phyloP scores from a whole-genome alignment of 495 filamentous ascomycete genomes.

The Oleoguttula mirabilis region DNA sequence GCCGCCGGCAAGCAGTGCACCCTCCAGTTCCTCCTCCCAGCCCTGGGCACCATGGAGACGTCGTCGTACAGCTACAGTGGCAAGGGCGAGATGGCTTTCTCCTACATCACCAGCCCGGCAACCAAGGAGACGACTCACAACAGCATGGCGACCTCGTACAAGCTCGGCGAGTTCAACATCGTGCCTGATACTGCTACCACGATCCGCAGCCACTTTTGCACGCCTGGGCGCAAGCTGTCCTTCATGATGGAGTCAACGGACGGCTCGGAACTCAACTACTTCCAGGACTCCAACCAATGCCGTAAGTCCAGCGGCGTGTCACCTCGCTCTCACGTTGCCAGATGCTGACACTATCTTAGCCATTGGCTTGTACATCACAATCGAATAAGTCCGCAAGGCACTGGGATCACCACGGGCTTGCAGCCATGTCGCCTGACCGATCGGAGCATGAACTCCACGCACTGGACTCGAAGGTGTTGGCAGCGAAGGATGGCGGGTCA shows the following conservation, averaged over 20 bases:
- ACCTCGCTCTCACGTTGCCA: background rate
- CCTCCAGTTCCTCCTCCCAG: slow-evolving; percentile 17
- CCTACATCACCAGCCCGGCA: background rate
- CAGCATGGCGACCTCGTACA: background rate
- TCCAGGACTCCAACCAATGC: slow-evolving; percentile 21
- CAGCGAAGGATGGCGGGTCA: no score
- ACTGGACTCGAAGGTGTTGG: no score
- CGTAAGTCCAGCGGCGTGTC: slow-evolving; percentile 4
- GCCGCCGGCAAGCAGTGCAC: slow-evolving; percentile 14
- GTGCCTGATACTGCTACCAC: slow-evolving; percentile 14
- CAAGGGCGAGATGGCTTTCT: slow-evolving; percentile 8
- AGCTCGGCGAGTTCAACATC: background rate
- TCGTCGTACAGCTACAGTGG: slow-evolving; percentile 11
- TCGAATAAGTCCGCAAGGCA: no score
- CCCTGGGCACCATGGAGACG: slow-evolving; percentile 5
- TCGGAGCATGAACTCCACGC: no score
- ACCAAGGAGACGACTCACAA: slow-evolving; percentile 11
- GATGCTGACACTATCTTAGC: no score
- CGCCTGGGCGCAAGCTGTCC: slow-evolving; percentile 3
- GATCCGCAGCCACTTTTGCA: background rate
- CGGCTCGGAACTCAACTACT: slow-evolving; percentile 7
- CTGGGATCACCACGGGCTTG: no score
- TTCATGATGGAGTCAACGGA: slow-evolving; percentile 6
- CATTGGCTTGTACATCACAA: slow-evolving; percentile 10
- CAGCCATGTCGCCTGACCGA: no score